Evolutionary conservation across 1,284 basidiomycete species (phyloP), one percentile per base, ranked within the genome.

Genomic region (Macrocybe sp.): DNA sequence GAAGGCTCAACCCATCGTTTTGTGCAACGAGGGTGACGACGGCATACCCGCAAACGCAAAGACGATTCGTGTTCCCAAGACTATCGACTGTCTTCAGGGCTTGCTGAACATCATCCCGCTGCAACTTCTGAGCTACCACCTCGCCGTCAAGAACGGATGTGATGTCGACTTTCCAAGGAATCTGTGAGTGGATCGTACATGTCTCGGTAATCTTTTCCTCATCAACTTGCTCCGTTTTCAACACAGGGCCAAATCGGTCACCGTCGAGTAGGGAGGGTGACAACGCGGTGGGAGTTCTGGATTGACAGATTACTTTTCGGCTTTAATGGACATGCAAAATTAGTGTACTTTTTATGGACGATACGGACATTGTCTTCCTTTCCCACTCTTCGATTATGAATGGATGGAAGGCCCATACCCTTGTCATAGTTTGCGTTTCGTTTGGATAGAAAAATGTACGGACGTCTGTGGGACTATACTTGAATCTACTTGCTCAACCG

Each of bases 81-180:
- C 96, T 6, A 85, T 97, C 51, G 97, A 99, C 71, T 94, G 86
- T 63, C 74, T 99, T 48, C 97, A 99, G 72, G 97, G 97, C 42
- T 68, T 99, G 55, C 72, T 99, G 69, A 99, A 98, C 71, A 91
- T 99, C 68, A 88, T 99, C 54, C 96, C 97, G 37, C 78, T 99
- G 53, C 97, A 99, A 69, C 76, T 99, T 50, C 78, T 99, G 52
- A 93, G 89, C 53, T 99, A 99, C 73, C 95, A 99, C 74, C 74
- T 99, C 53, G 96, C 96, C 7, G 85, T 97, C 59, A 89, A 83
- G 71, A 94, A 93, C 64, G 96, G 96, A 45, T 94, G 93, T 57
- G 95, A 99, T 66, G 96, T 98, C 59, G 96, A 99, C 68, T 98
- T 97, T 87, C 96, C 96, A 28, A 79, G 96, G 62, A 98, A 98